These are phyloP conservation scores for Myxozyma melibiosi DNA, from an alignment of 805 yeast species.

Conservation along the genomic window DNA sequence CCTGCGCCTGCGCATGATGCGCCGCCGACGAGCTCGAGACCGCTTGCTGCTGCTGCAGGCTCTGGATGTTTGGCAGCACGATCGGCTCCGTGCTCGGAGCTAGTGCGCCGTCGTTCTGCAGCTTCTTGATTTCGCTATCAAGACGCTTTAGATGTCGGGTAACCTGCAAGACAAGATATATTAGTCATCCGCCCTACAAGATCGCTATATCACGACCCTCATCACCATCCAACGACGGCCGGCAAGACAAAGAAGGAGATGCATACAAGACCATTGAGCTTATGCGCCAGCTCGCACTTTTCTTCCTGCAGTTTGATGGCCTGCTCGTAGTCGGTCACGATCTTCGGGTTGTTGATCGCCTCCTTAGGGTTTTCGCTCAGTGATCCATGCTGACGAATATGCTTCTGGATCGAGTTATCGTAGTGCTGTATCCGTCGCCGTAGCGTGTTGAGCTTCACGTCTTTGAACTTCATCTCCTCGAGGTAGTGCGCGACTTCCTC, in stretches of 20 bases:
- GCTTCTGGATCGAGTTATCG: constrained; percentile 81
- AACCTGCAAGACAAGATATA: constrained; percentile 42
- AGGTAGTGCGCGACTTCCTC: constrained; percentile 79
- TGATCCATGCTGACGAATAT: constrained; percentile 80
- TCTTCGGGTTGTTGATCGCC: constrained; percentile 61
- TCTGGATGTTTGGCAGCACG: constrained; percentile 14
- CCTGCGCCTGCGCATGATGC: constrained; percentile 9
- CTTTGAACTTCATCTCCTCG: constrained; percentile 75
- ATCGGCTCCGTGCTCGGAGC: constrained; percentile 44
- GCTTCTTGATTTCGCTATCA: constrained; percentile 71
- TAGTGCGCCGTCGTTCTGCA: constrained; percentile 80
- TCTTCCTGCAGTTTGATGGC: constrained; percentile 70
- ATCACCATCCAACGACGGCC: background rate
- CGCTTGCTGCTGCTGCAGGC: constrained; percentile 7
- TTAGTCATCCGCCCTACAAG: constrained; percentile 1
- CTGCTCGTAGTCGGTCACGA: constrained; percentile 65
- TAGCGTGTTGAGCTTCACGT: constrained; percentile 63
- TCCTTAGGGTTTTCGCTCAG: constrained; percentile 81
- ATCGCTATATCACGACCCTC: background rate
- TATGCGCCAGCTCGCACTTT: constrained; percentile 76
- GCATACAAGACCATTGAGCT: constrained; percentile 56
- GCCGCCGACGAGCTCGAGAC: background rate
- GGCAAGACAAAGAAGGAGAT: no score
- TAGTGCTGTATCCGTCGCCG: constrained; percentile 66
- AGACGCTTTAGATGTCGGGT: constrained; percentile 72